Percentiles rank a stretch among this genome's conserved stretches.
These are phyloP conservation scores for Pythium periplocum DNA, from an alignment of 352 stramenopile species.

Conservation along the genomic window DNA sequence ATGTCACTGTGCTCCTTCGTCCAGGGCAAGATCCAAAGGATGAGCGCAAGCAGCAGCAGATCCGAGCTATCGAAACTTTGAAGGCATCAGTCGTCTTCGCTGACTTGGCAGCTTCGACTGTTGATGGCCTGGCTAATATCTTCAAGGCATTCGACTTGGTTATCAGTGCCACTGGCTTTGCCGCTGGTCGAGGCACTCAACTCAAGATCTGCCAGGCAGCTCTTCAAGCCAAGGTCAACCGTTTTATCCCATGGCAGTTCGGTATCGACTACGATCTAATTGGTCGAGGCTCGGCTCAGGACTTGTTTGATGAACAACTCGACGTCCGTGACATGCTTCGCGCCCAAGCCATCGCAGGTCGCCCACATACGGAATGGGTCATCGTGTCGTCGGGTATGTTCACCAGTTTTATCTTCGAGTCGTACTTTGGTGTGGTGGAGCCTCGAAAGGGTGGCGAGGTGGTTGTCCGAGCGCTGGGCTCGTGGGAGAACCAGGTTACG, in stretches of 20 bases:
- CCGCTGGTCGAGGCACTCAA: constrained; percentile 9
- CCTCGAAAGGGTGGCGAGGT: constrained; percentile 1
- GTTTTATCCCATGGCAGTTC: constrained; percentile 14
- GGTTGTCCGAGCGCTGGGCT: constrained; percentile 8
- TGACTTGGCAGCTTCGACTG: constrained; percentile 5
- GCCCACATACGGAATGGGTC: constrained; percentile 6
- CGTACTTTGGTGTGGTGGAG: constrained; percentile 11
- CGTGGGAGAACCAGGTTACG: constrained; percentile 11
- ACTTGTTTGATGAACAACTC: constrained; percentile 14
- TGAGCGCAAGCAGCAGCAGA: constrained; percentile 1
- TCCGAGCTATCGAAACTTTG: background rate
- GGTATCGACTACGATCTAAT: constrained; percentile 13
- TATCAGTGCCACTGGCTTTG: constrained; percentile 10
- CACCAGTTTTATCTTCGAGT: constrained; percentile 10
- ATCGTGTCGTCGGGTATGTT: constrained; percentile 13
- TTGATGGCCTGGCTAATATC: background rate
- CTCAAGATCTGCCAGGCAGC: constrained; percentile 10
- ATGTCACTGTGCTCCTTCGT: constrained; percentile 3
- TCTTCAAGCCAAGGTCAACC: constrained; percentile 3
- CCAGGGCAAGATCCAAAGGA: constrained; percentile 1
- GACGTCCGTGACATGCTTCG: constrained; percentile 12
- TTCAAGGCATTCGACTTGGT: constrained; percentile 3
- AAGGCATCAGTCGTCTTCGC: background rate
- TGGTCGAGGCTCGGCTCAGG: constrained; percentile 5
- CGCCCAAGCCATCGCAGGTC: background rate